Percentiles rank a stretch among this genome's conserved stretches.
Evolutionary conservation across 441 rosid genomes (phyloP).

Genomic region (Gossypium aridum): DNA sequence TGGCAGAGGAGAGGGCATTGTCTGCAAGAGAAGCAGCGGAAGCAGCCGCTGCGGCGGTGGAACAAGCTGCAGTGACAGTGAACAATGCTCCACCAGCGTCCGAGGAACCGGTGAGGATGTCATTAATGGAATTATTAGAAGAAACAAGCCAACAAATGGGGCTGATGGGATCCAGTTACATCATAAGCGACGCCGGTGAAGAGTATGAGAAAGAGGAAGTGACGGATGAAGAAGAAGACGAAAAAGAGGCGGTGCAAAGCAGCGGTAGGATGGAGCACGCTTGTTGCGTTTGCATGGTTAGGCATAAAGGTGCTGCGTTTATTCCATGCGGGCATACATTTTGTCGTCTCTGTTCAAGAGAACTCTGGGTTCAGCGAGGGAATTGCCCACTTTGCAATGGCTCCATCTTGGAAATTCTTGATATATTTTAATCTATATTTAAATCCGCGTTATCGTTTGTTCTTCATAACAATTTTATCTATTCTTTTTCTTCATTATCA

Average conservation of each 20-base stretch:
- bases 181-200: slow-evolving; percentile 37
- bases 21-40: slow-evolving; percentile 76
- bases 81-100: not conserved
- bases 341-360: slow-evolving; percentile 89
- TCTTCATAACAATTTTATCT: not conserved
- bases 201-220: slow-evolving; percentile 26
- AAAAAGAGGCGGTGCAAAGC: slow-evolving; percentile 11
- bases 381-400: slow-evolving; percentile 85
- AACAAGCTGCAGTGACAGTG: slow-evolving; percentile 16
- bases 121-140: slow-evolving; percentile 76
- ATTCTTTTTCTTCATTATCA: too few species aligned
- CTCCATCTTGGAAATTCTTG: slow-evolving; percentile 70
- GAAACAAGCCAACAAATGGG: slow-evolving; percentile 75
- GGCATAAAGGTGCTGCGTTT: slow-evolving; percentile 90
- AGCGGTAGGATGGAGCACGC: slow-evolving; percentile 39
- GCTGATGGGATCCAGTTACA: slow-evolving; percentile 48
- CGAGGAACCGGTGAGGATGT: slow-evolving; percentile 55
- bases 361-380: slow-evolving; percentile 82
- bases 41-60: slow-evolving; percentile 28
- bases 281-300: slow-evolving; percentile 95
- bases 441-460: not conserved
- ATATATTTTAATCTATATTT: slow-evolving; percentile 42
- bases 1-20: slow-evolving; percentile 58
- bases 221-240: slow-evolving; percentile 28
- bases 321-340: slow-evolving; percentile 94